A percentile compares a stretch with the other conserved stretches of the same genome.
These are phyloP conservation scores for Rhynchosporium graminicola DNA, from an alignment of 2,329 filamentous ascomycete species.

Conservation along the genomic window DNA sequence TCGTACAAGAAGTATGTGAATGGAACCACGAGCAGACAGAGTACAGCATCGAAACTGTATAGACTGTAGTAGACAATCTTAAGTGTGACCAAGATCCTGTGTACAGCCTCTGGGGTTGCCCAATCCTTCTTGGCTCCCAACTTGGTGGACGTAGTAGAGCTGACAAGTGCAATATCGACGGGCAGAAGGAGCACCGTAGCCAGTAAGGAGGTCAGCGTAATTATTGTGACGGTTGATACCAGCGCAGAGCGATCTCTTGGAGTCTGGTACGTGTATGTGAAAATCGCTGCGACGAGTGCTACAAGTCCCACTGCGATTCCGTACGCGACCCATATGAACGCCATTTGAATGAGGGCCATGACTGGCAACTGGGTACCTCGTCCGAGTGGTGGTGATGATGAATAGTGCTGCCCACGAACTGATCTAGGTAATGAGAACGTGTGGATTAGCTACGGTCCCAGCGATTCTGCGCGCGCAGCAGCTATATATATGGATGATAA, in stretches of 20 bases:
- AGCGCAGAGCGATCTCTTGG: conserved; percentile 81
- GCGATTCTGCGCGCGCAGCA: not conserved
- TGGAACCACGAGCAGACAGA: conserved; percentile 87
- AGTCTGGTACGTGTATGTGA: conserved; percentile 89
- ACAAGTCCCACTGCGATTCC: conserved; percentile 77
- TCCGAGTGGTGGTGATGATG: conserved; percentile 15
- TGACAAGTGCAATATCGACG: conserved; percentile 93
- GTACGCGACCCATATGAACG: conserved; percentile 94
- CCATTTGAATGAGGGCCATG: conserved; percentile 71
- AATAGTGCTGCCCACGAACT: conserved; percentile 10
- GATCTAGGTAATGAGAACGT: conserved; percentile 15
- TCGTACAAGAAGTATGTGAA: conserved; percentile 99
- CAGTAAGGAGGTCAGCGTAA: conserved; percentile 83
- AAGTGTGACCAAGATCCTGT: conserved; percentile 76
- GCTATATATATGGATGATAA: not conserved
- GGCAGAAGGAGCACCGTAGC: conserved; percentile 91
- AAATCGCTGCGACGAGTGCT: conserved; percentile 75
- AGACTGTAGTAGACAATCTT: conserved; percentile 90
- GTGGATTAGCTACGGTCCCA: conserved; percentile 13
- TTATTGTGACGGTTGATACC: conserved; percentile 81
- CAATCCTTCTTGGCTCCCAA: conserved; percentile 88
- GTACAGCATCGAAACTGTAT: conserved; percentile 86
- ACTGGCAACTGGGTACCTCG: conserved; percentile 18
- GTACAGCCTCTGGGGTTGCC: conserved; percentile 81
- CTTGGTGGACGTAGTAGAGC: conserved; percentile 75